Conservation (phyloP, 1,284 basidiomycete genomes). For the Athelia psychrophila region DNA sequence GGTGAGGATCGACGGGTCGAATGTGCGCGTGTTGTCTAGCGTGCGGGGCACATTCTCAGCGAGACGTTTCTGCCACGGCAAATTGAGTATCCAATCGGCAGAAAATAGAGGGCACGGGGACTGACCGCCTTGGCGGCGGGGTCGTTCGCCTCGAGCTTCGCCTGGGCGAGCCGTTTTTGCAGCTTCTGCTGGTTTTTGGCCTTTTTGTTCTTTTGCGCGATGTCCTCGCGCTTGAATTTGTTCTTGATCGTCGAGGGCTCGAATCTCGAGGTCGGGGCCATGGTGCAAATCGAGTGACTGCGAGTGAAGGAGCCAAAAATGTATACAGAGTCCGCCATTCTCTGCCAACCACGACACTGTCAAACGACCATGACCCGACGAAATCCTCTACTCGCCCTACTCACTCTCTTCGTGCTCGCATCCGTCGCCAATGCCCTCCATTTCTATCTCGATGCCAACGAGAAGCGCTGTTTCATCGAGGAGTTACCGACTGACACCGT, state of each 20-base stretch:
- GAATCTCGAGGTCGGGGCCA: conserved; percentile 50
- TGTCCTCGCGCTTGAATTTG: conserved; percentile 81
- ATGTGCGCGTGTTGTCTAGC: conserved; percentile 91
- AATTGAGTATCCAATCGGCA: neutral
- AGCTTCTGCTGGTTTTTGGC: conserved; percentile 83
- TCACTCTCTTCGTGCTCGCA: conserved; percentile 37
- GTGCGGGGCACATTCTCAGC: conserved; percentile 87
- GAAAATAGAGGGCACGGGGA: conserved; percentile 1
- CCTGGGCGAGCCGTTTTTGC: conserved; percentile 71
- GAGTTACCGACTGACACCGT: conserved; percentile 97
- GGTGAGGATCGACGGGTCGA: conserved; percentile 82
- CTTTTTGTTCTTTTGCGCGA: conserved; percentile 73
- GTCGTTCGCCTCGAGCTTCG: conserved; percentile 69
- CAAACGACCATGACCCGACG: conserved; percentile 7
- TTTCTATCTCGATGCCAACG: conserved; percentile 91
- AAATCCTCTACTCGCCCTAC: conserved; percentile 31
- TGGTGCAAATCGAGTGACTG: conserved; percentile 19
- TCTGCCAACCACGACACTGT: neutral
- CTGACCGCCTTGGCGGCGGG: conserved; percentile 71
- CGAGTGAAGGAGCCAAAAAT: neutral
- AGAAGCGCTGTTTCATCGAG: conserved; percentile 94
- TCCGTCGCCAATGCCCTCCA: conserved; percentile 68
- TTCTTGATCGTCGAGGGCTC: conserved; percentile 75
- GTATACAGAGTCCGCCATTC: neutral
- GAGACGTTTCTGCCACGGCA: conserved; percentile 65